Percentiles rank a stretch among this genome's conserved stretches.
These are phyloP conservation scores for Penicillium sp. DNA, from an alignment of 2,329 filamentous ascomycete genomes.

Conservation along the genomic window DNA sequence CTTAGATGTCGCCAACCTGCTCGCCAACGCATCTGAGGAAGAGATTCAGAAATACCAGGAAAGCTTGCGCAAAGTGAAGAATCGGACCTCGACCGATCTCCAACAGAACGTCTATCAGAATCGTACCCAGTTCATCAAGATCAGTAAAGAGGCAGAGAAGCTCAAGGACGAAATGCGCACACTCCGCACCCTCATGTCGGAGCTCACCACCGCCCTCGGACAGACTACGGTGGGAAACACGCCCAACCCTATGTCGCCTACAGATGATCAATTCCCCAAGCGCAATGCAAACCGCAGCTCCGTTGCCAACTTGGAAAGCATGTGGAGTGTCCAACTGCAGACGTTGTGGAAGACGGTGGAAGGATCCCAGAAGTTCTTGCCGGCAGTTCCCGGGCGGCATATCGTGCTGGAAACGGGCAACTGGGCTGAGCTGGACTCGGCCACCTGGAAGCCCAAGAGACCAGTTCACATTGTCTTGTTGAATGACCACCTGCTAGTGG, in stretches of 20 bases:
- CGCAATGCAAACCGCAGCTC: constrained; percentile 83
- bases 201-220: constrained; percentile 75
- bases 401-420: constrained; percentile 90
- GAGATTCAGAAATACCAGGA: constrained; percentile 84
- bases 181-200: constrained; percentile 86
- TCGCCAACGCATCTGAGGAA: constrained; percentile 84
- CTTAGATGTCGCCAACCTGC: constrained; percentile 62
- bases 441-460: constrained; percentile 91
- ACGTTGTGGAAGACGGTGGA: constrained; percentile 97
- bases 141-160: constrained; percentile 98
- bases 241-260: constrained; percentile 60
- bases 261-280: constrained; percentile 58
- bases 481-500: constrained; percentile 92
- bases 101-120: constrained; percentile 98
- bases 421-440: constrained; percentile 97
- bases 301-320: constrained; percentile 73
- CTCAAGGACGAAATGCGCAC: constrained; percentile 95
- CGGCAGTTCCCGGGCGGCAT: constrained; percentile 87
- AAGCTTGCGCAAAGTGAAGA: constrained; percentile 76
- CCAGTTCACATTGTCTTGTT: constrained; percentile 90
- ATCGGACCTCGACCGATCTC: constrained; percentile 78
- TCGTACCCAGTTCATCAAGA: constrained; percentile 97
- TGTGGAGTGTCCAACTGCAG: constrained; percentile 73
- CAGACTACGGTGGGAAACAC: constrained; percentile 55
- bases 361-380: constrained; percentile 94